Evolutionary conservation across 768 basidiomycete genomes (phyloP).

Genomic region (Phanerochaete sordida): DNA sequence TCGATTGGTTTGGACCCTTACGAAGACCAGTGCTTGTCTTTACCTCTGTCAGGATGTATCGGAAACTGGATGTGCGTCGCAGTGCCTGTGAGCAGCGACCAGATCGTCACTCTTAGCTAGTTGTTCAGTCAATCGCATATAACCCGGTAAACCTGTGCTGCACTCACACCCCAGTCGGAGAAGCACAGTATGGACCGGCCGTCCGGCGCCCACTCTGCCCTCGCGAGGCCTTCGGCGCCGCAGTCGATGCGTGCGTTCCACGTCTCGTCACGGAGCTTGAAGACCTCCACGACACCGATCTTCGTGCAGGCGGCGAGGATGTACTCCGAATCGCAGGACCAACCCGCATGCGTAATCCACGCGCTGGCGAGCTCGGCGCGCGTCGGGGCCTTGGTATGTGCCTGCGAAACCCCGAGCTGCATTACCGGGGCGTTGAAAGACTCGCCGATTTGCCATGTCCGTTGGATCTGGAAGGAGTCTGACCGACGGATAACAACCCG

Average conservation of each 20-base stretch:
- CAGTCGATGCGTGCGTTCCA: conserved; percentile 78
- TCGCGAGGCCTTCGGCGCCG: conserved; percentile 80
- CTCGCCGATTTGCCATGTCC: conserved; percentile 70
- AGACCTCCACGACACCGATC: conserved; percentile 66
- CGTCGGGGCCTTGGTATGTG: conserved; percentile 11
- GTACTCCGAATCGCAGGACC: conserved; percentile 89
- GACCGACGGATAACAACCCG: conserved; percentile 81
- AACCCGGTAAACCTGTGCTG: background rate
- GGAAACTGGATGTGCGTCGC: conserved; percentile 88
- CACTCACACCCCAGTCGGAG: conserved; percentile 89
- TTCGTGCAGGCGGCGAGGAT: conserved; percentile 79
- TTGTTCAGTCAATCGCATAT: background rate
- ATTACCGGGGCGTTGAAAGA: conserved; percentile 36
- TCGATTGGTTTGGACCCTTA: background rate
- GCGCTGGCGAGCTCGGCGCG: conserved; percentile 8
- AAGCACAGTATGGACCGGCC: conserved; percentile 84
- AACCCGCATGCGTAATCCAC: conserved; percentile 70
- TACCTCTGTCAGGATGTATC: conserved; percentile 77
- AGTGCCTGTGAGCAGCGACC: conserved; percentile 72
- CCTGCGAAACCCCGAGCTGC: background rate
- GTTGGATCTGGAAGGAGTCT: conserved; percentile 77
- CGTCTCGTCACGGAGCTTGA: conserved; percentile 74
- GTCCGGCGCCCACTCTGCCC: conserved; percentile 88
- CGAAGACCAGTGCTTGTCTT: background rate
- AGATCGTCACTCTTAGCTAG: conserved; percentile 82